These are phyloP conservation scores for Penicillium lagena DNA, from an alignment of 495 filamentous ascomycete species.

Conservation along the genomic window DNA sequence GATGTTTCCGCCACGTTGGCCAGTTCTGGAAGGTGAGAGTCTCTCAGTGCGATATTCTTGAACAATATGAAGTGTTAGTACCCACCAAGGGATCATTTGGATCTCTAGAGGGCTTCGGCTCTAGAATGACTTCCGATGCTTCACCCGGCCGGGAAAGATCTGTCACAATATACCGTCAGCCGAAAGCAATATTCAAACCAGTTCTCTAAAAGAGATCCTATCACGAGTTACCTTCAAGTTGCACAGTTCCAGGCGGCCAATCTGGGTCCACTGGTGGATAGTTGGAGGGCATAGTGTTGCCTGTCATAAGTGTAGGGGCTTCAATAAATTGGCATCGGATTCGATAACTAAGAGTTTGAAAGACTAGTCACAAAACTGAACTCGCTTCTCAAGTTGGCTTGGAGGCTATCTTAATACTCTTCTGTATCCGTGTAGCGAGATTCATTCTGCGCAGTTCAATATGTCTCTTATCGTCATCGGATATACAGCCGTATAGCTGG, in stretches of 20 bases:
- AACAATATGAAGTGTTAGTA: not conserved
- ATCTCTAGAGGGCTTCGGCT: constrained; percentile 13
- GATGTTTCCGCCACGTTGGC: constrained; percentile 15
- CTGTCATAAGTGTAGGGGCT: too few relatives aligned
- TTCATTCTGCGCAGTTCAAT: not conserved
- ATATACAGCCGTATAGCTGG: not conserved
- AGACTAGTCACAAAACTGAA: too few relatives aligned
- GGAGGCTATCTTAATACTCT: too few relatives aligned
- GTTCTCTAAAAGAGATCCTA: not conserved
- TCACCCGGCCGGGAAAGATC: constrained; percentile 5
- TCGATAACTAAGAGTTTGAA: not conserved
- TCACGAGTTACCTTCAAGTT: constrained; percentile 6
- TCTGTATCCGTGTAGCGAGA: too few relatives aligned
- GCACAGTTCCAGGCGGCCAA: constrained; percentile 17
- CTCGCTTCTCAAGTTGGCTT: too few relatives aligned
- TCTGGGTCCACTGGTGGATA: constrained; percentile 6
- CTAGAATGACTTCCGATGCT: constrained; percentile 7
- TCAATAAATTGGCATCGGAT: not conserved
- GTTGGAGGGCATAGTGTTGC: constrained; percentile 1
- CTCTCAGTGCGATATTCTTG: not conserved
- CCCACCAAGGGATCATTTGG: constrained; percentile 17
- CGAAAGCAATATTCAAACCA: too few relatives aligned
- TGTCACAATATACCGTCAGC: not conserved
- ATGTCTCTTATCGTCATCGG: constrained; percentile 7
- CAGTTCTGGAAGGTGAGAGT: constrained; percentile 4